Conservation (phyloP, 2,329 filamentous ascomycete genomes). For the Escovopsis weberi region DNA sequence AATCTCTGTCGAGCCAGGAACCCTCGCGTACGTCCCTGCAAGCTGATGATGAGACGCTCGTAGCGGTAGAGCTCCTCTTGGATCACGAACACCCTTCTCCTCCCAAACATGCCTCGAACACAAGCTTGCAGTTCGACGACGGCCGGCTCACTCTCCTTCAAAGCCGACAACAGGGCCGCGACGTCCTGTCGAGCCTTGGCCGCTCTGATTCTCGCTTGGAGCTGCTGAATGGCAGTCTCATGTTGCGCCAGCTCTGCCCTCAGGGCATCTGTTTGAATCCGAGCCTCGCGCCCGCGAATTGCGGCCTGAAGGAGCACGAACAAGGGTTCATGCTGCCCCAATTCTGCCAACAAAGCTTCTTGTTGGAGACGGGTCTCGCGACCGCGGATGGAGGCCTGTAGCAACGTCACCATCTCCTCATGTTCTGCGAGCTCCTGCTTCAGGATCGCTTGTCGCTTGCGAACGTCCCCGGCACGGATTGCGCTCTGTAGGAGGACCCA, state of each 20-base stretch:
- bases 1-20: constrained; percentile 47
- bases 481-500: constrained; percentile 32
- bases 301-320: constrained; percentile 33
- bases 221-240: constrained; percentile 24
- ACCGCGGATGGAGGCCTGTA: constrained; percentile 30
- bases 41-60: constrained; percentile 37
- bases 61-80: constrained; percentile 43
- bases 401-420: constrained; percentile 22
- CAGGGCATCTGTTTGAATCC: constrained; percentile 28
- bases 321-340: constrained; percentile 27
- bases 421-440: constrained; percentile 34
- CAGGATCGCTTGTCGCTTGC: constrained; percentile 27
- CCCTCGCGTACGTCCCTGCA: constrained; percentile 58
- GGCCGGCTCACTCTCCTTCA: constrained; percentile 30
- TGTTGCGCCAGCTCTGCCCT: constrained; percentile 34
- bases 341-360: constrained; percentile 30
- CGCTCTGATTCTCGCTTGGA: constrained; percentile 41
- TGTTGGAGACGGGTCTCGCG: constrained; percentile 31
- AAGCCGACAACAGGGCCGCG: constrained; percentile 29
- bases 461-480: constrained; percentile 32
- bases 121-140: constrained; percentile 41
- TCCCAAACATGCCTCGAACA: constrained; percentile 46
- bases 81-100: constrained; percentile 33
- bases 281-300: constrained; percentile 27
- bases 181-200: constrained; percentile 38